Evolutionary conservation across 345 rosid genomes (phyloP).

Genomic region (Ceriops decandra): DNA sequence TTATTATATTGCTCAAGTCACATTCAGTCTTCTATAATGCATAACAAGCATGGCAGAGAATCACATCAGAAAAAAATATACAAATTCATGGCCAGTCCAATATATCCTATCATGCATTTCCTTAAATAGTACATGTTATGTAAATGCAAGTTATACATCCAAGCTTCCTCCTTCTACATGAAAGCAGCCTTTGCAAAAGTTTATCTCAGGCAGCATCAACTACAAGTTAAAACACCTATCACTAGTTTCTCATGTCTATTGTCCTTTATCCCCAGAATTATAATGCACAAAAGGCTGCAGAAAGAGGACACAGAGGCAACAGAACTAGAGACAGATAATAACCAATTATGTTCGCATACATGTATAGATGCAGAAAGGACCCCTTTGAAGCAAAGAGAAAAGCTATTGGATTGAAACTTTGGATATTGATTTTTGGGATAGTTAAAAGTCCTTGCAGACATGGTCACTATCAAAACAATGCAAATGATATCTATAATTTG

Average conservation of each 20-base stretch:
- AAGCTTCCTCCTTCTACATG: not conserved
- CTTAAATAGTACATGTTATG: not conserved
- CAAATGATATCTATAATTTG: not conserved
- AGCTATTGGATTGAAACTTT: too few species aligned
- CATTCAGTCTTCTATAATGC: not conserved
- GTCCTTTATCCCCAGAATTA: too few species aligned
- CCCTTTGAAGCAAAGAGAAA: too few species aligned
- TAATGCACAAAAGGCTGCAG: not conserved
- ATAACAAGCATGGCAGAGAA: not conserved
- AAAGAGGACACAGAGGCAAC: not conserved
- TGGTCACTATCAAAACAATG: not conserved
- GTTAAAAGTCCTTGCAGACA: not conserved
- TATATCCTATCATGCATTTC: not conserved
- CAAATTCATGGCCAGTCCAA: not conserved
- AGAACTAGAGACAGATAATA: conserved; percentile 3
- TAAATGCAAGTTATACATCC: not conserved
- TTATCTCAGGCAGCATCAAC: not conserved
- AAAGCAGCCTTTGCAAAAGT: not conserved
- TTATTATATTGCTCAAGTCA: too few species aligned
- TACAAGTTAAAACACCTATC: too few species aligned
- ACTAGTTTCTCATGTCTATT: too few species aligned
- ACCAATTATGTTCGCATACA: too few species aligned
- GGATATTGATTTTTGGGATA: too few species aligned
- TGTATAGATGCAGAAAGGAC: too few species aligned
- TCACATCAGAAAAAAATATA: not conserved